Base-by-base conservation (phyloP, 495 filamentous ascomycete genomes). In the Baudoinia panamericana region DNA sequence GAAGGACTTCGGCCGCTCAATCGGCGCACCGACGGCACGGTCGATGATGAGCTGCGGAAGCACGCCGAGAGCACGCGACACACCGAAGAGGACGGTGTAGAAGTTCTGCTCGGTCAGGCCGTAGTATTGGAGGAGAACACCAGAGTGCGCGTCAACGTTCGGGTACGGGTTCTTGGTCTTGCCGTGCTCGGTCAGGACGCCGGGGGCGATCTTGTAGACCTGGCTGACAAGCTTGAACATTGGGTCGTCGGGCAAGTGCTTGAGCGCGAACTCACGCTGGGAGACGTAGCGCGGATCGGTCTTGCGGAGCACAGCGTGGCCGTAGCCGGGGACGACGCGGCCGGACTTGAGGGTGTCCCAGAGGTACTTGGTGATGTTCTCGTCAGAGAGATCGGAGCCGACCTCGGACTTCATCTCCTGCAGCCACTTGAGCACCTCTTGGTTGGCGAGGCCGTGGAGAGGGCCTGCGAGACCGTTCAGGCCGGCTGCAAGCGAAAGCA, bases 181-280 rank as follows among this genome's bases (percentile, higher is more conserved):
- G 66, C 90, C 90, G 70, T 97, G 90, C 73, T 96, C 88, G 45
- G 92, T 96, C 54, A 97, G 69, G 43, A 97, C 90, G 57, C 82
- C 83, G 48, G 90, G 92, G 41, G 90, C 90, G 59, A 97, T 95
- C 80, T 97, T 95, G 78, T 93, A 95, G 51, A 96, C 88, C 69
- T 95, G 86, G 75, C 78, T 84, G 68, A 97, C 90, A 41, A 97
- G 79, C 74, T 96, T 82, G 84, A 94, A 97, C 85, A 97, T 93
- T 50, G 84, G 83, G 70, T 94, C 87, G 61, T 90, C 72, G 55
- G 87, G 84, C 59, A 95, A 81, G 61, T 88, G 76, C 68, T 76
- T 79, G 52, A 83, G 82, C 39, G 90, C 90, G 54, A 97, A 97
- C 54, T 84, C 81, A 64, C 90, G 84, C 72, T 96, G 90, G 47